Base-by-base conservation (phyloP, 106 monocot genomes). In the Hemerocallis citrina region DNA sequence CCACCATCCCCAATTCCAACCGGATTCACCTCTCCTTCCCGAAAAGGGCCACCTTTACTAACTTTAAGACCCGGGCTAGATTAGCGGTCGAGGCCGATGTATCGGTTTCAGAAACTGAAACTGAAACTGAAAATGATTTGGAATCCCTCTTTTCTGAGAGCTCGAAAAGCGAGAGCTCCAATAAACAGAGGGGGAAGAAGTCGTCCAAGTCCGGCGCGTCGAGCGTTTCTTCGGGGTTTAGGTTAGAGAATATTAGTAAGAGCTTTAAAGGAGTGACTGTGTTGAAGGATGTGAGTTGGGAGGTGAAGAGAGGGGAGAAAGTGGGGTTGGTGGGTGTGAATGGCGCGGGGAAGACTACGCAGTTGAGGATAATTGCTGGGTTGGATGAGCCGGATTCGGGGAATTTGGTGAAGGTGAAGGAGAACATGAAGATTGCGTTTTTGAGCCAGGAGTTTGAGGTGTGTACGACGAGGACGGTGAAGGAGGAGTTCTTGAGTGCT, bases 371-470 rank as follows among this genome's bases (percentile, higher is more conserved):
- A 23, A 92, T 98, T 14, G 81, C 88, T 0, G 98, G 92, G 0
- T 24, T 92, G 44, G 98, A 98, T 6, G 92, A 91, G 21, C 77
- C 98, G 6, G 98, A 98, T 60, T 81, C 82, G 2, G 98, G 98
- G 29, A 78, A 75, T 21, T 62, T 98, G 4, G 45, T 98, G 12
- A 98, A 88, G 62, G 81, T 77, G 17, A 98, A 81, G 60, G 82
- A 84, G 24, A 98, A 92, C 44, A 92, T 98, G 98, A 92, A 88
- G 62, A 85, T 98, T 21, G 79, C 91, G 12, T 87, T 92, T 20
- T 61, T 98, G 68, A 98, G 75, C 68, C 98, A 98, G 74, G 98
- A 98, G 49, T 98, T 98, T 49, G 98, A 92, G 76, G 98, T 98
- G 1, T 92, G 91, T 52, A 59, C 74, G 8, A 82, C 73, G 35